Conservation (phyloP, 2,329 filamentous ascomycete species). For the Calonectria montana region DNA sequence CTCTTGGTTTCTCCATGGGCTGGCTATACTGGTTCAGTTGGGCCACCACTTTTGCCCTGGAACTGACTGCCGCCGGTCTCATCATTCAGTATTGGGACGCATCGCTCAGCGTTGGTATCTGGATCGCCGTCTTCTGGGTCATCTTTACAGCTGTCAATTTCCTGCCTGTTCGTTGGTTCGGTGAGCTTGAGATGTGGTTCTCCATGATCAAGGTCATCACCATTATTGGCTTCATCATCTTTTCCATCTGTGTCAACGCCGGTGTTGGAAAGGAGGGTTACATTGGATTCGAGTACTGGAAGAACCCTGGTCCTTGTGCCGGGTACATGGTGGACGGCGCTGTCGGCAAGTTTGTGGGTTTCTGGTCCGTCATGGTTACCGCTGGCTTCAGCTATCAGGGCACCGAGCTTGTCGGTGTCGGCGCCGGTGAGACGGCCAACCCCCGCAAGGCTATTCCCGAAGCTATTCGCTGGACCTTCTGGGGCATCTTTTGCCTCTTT, state of each 20-base stretch:
- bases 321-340: slow-evolving; percentile 66
- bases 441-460: slow-evolving; percentile 78
- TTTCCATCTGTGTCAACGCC: slow-evolving; percentile 79
- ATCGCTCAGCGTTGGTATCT: slow-evolving; percentile 73
- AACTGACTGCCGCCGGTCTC: slow-evolving; percentile 77
- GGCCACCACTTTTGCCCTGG: slow-evolving; percentile 78
- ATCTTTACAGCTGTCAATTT: slow-evolving; percentile 77
- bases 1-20: slow-evolving; percentile 80
- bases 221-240: slow-evolving; percentile 80
- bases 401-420: slow-evolving; percentile 80
- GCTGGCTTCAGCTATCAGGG: slow-evolving; percentile 80
- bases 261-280: slow-evolving; percentile 77
- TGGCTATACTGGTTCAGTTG: slow-evolving; percentile 89
- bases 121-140: slow-evolving; percentile 79
- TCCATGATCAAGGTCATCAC: slow-evolving; percentile 82
- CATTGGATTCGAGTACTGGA: slow-evolving; percentile 80
- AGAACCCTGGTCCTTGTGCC: slow-evolving; percentile 74
- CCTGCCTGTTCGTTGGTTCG: slow-evolving; percentile 77
- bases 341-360: slow-evolving; percentile 73
- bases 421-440: slow-evolving; percentile 81
- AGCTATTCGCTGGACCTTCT: slow-evolving; percentile 81
- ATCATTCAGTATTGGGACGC: slow-evolving; percentile 82
- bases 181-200: slow-evolving; percentile 84
- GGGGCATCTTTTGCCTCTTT: slow-evolving; percentile 78
- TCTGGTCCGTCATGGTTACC: slow-evolving; percentile 76